Conservation (phyloP, 1,284 basidiomycete genomes). For the Hemileia vastatrix region DNA sequence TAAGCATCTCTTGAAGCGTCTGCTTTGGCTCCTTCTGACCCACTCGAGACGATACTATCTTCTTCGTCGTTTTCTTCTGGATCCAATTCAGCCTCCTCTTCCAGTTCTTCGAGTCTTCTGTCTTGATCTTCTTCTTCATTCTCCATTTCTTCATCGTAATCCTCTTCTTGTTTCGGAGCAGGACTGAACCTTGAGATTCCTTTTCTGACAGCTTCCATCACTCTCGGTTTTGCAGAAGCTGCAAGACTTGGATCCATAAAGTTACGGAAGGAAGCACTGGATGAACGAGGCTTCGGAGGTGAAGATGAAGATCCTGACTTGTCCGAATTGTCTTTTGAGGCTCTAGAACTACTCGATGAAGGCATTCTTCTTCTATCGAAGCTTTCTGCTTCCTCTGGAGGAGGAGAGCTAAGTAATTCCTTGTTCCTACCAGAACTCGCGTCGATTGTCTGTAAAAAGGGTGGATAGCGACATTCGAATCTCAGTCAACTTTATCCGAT, state of each 20-base stretch:
- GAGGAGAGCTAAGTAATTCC: neutral
- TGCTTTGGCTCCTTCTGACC: neutral
- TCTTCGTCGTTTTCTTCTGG: slow-evolving; percentile 4
- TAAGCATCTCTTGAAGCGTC: neutral
- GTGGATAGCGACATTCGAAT: no score
- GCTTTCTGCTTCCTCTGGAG: neutral
- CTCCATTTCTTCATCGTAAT: neutral
- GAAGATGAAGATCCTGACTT: neutral
- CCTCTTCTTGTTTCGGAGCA: neutral
- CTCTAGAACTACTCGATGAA: neutral
- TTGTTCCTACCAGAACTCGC: no score
- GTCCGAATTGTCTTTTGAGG: neutral
- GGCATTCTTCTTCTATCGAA: neutral
- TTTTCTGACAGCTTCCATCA: slow-evolving; percentile 12
- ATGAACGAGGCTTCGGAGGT: neutral
- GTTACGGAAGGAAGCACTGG: slow-evolving; percentile 17
- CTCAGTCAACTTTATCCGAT: no score
- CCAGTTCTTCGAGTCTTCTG: neutral
- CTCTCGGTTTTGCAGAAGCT: slow-evolving; percentile 28
- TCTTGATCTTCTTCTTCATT: neutral
- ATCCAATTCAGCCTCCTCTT: neutral
- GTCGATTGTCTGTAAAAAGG: no score
- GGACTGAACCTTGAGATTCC: slow-evolving; percentile 1
- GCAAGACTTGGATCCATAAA: slow-evolving; percentile 32
- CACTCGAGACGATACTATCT: neutral